Evolutionary conservation across 768 basidiomycete genomes (phyloP).

Genomic region (Tricholoma sp.): DNA sequence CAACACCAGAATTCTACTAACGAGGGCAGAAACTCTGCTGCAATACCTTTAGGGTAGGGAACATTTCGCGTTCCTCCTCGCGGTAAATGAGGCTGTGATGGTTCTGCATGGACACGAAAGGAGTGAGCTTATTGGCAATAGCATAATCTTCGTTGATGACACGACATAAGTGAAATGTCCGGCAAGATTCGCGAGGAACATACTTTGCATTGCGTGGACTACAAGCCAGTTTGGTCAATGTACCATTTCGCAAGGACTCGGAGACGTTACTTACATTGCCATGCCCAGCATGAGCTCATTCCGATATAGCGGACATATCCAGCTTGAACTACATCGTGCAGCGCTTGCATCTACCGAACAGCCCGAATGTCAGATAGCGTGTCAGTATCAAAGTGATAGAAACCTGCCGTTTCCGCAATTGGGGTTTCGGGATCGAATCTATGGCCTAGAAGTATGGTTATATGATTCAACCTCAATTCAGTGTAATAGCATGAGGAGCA

Average conservation of each 20-base stretch:
- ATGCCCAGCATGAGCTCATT: too few relatives aligned
- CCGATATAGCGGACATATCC: too few relatives aligned
- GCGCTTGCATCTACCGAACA: constrained; percentile 49
- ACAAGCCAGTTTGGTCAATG: constrained; percentile 48
- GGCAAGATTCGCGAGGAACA: neutral
- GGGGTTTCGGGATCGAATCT: constrained; percentile 55
- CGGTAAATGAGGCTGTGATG: too few relatives aligned
- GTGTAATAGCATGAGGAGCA: neutral
- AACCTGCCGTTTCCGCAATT: constrained; percentile 45
- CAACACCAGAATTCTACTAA: constrained; percentile 36
- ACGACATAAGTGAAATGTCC: neutral
- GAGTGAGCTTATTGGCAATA: too few relatives aligned
- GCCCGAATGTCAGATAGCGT: neutral
- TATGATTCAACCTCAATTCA: neutral
- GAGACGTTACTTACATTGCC: too few relatives aligned
- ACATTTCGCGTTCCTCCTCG: too few relatives aligned
- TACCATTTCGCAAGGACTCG: constrained; percentile 65
- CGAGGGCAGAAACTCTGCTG: constrained; percentile 49
- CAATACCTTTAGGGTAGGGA: too few relatives aligned
- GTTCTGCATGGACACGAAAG: too few relatives aligned
- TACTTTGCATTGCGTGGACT: constrained; percentile 58
- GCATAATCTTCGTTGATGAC: too few relatives aligned
- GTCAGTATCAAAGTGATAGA: neutral
- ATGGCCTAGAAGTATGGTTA: constrained; percentile 31
- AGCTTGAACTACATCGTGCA: too few relatives aligned